Base-by-base conservation (phyloP, 768 basidiomycete genomes). In the Trametes cingulata region DNA sequence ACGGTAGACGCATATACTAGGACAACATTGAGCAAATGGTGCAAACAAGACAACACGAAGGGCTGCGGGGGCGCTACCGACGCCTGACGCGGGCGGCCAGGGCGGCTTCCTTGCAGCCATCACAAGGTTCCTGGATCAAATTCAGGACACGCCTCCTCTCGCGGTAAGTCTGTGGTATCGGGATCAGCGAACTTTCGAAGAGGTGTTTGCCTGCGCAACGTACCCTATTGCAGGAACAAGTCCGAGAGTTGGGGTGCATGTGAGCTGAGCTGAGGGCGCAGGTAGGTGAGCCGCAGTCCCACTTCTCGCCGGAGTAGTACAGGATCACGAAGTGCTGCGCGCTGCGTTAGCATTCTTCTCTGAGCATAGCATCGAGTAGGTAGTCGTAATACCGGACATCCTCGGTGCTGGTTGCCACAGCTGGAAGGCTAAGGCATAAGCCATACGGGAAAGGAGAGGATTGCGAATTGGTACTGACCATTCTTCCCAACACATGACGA, bases 61-160 rank as follows among this genome's bases (percentile, higher is more conserved):
- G 33, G 2, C 25, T 13, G 36, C 4, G 37, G 5, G 17, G 2
- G 55, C 17, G 45, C 46, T 56, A 76, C 76, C 33, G 74, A 73
- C 50, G 56, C n/a, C 55, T 56, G 29, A 62, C 52, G 17, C 60
- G 61, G 25, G 52, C 66, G 35, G 54, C 61, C n/a, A 65, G 33
- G 33, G 64, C 63, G 17, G 55, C 65, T 39, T 76, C 73, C 52
- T 70, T 70, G 74, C 87, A 88, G 1, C 48, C 63, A 5, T 86
- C 87, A 73, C 87, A 89, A 56, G 81, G 76, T 58, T 80, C 79
- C 65, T 87, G 86, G 65, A 90, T 86, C 71, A 88, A 76, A 70
- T 84, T 90, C 58, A 80, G 74, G 39, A 90, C 84, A 40, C 80
- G 78, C 54, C 82, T 78, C 39, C 83, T 69, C 65, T 88, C 85